Evolutionary conservation across 169 alveolate genomes (phyloP).

Genomic region (Plasmodium relictum): DNA sequence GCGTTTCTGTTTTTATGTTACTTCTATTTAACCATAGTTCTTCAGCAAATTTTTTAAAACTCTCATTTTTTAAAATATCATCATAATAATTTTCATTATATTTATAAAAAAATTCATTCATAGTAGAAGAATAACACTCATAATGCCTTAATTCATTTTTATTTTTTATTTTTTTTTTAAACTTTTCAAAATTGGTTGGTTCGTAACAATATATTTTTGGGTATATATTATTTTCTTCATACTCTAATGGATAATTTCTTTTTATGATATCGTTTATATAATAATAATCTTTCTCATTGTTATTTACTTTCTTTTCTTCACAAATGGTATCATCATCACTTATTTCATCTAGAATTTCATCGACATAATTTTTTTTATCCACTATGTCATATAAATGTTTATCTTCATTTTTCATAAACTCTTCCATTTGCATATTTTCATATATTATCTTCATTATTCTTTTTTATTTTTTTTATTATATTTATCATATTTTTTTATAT

Average conservation of each 20-base stretch:
- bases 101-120: constrained; percentile 73
- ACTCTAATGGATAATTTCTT: constrained; percentile 64
- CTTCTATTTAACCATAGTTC: constrained; percentile 74
- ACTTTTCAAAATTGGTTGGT: constrained; percentile 60
- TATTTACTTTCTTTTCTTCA: not conserved
- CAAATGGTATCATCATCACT: constrained; percentile 36
- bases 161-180: constrained; percentile 72
- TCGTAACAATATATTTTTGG: constrained; percentile 77
- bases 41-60: constrained; percentile 55
- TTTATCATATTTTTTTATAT: constrained; percentile 4
- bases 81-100: constrained; percentile 73
- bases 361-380: constrained; percentile 4
- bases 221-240: constrained; percentile 72
- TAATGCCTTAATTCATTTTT: constrained; percentile 75
- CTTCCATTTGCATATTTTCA: not conserved
- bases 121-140: constrained; percentile 73
- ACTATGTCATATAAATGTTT: not conserved
- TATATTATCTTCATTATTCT: not conserved
- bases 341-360: constrained; percentile 42
- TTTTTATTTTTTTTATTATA: not conserved
- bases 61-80: constrained; percentile 70
- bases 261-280: constrained; percentile 62
- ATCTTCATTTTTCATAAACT: not conserved
- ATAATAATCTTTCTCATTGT: constrained; percentile 11
- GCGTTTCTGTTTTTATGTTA: constrained; percentile 34